Evolutionary conservation across 2,329 filamentous ascomycete species (phyloP).

Genomic region (Beauveria varroae): DNA sequence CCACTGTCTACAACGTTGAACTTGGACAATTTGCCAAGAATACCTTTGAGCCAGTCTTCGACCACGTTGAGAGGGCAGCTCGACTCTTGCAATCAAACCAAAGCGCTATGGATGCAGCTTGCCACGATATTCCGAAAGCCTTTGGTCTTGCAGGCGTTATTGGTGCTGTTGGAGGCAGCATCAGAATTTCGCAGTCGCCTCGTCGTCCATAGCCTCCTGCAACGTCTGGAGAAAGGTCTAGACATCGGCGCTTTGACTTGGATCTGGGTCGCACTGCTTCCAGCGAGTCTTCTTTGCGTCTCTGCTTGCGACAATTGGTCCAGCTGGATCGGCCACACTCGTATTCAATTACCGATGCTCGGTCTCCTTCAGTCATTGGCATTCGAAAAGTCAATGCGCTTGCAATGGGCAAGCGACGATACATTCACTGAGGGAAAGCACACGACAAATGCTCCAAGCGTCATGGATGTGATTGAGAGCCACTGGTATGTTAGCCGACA

Average conservation of each 20-base stretch:
- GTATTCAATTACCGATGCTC: neutral
- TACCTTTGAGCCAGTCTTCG: neutral
- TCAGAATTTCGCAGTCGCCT: slow-evolving; percentile 3
- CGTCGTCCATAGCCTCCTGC: neutral
- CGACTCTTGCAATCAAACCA: neutral
- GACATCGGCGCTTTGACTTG: slow-evolving; percentile 25
- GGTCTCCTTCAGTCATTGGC: neutral
- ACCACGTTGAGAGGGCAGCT: neutral
- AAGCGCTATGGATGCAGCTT: neutral
- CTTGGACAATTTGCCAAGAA: neutral
- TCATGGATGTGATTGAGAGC: neutral
- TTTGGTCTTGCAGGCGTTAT: neutral
- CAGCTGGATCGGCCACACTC: neutral
- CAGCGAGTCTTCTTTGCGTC: slow-evolving; percentile 45
- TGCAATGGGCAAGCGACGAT: neutral
- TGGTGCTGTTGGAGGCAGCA: neutral
- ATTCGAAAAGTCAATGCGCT: slow-evolving; percentile 7
- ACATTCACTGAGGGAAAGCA: neutral
- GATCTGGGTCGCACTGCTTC: slow-evolving; percentile 41
- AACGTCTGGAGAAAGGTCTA: slow-evolving; percentile 27
- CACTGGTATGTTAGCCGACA: neutral
- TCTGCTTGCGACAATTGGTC: slow-evolving; percentile 25
- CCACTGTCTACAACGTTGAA: neutral
- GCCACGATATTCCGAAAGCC: neutral
- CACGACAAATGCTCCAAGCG: neutral